Evolutionary conservation across 129 eudicot genomes (phyloP), one percentile per base, ranked within the genome.

Genomic region (Pulicaria dysenterica): DNA sequence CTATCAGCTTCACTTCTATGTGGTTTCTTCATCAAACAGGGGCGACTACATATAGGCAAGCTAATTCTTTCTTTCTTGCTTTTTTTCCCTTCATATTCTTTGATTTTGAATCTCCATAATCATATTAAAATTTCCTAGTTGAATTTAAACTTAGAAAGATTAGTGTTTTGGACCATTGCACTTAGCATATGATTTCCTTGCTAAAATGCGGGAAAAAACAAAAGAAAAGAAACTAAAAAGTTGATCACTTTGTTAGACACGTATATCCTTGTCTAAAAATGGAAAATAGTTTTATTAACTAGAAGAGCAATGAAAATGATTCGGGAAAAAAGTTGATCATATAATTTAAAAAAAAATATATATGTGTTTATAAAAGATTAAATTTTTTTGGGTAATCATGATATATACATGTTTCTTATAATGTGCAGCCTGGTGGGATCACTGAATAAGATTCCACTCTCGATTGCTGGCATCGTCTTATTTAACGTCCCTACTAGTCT

Each of bases 11-110:
- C 87, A 90, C 91, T 49, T 95, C 97, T 57, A 95, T 95, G 99
- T 95, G 99, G 99, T 95, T 95, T 85, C 99, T 95, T 74, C 99
- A 91, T 82, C 97, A 95, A 83, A 95, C 99, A 3, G 91, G 96
- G 41, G 97, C 99, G 19, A 95, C 99, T 65, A 95, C 99, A 8
- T 95, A 95, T 86, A 95, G 99, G 99, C 88, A 70, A 62, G 78
- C 15, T 47, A n/a, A 61, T 7, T n/a, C 47, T 31, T 34, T 64
- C 24, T 50, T 45, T 67, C 43, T 48, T 72, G 10, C 54, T 5
- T 9, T 19, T 24, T 47, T 24, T 24, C 31, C 31, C 47, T 55
- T 48, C 39, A 39, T 42, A 19, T 59, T 56, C 13, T 34, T 59
- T 39, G 40, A 42, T 6, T 5, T 19, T 45, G 36, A 47, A 24